Evolutionary conservation across 2,329 filamentous ascomycete genomes (phyloP).

Genomic region (Chaetomium olivaceum): DNA sequence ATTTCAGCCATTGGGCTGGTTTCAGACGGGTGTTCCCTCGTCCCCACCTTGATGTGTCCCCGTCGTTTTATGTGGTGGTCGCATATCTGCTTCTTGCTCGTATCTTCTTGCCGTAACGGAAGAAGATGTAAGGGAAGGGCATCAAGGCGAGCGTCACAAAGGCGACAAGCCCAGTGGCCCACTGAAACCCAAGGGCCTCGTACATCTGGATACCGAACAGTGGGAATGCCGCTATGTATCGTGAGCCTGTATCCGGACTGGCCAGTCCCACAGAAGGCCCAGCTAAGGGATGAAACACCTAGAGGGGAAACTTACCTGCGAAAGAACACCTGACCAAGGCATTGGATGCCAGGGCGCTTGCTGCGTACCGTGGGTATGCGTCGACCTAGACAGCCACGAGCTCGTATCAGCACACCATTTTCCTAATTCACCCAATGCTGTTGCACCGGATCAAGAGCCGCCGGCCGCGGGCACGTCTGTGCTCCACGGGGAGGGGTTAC

Average conservation of each 20-base stretch:
- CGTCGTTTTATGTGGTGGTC: slow-evolving; percentile 30
- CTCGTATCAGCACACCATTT: slow-evolving; percentile 31
- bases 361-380: slow-evolving; percentile 74
- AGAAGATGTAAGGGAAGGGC: slow-evolving; percentile 65
- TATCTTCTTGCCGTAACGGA: slow-evolving; percentile 59
- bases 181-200: slow-evolving; percentile 65
- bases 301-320: slow-evolving; percentile 53
- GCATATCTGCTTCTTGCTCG: slow-evolving; percentile 58
- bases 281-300: neutral
- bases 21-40: slow-evolving; percentile 16
- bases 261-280: neutral
- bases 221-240: slow-evolving; percentile 65
- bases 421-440: slow-evolving; percentile 34
- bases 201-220: slow-evolving; percentile 77
- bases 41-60: slow-evolving; percentile 9
- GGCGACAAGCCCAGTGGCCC: slow-evolving; percentile 64
- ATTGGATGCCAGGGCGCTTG: slow-evolving; percentile 79
- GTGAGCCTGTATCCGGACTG: slow-evolving; percentile 10
- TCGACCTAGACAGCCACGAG: slow-evolving; percentile 55
- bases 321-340: slow-evolving; percentile 77
- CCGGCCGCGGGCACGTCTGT: slow-evolving; percentile 24
- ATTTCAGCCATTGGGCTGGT: slow-evolving; percentile 9
- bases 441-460: slow-evolving; percentile 19
- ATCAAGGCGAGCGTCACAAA: slow-evolving; percentile 63
- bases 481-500: slow-evolving; percentile 16